These are phyloP conservation scores for Cinnamomum chago DNA, from an alignment of 164 flowering plant genomes.

Conservation along the genomic window DNA sequence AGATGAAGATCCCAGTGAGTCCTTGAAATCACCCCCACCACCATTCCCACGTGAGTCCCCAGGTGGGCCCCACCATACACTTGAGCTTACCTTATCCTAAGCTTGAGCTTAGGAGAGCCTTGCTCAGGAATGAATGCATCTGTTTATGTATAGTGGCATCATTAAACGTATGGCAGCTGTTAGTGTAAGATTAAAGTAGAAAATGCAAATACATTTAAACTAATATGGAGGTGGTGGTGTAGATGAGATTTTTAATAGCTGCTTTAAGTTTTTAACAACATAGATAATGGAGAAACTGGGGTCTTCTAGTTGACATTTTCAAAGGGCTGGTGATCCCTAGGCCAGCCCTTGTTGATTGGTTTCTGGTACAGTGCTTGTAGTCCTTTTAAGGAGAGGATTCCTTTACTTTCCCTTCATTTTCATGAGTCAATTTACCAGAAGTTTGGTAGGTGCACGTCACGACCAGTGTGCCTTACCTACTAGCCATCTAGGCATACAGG, in stretches of 20 bases:
- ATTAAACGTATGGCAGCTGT: neutral
- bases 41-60: too few species aligned
- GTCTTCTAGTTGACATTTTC: conserved; percentile 42
- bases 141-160: neutral
- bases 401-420: neutral
- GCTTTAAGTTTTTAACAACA: neutral
- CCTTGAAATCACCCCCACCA: too few species aligned
- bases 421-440: neutral
- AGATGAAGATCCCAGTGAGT: too few species aligned
- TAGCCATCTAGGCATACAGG: neutral
- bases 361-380: conserved; percentile 34
- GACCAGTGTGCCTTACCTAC: too few species aligned
- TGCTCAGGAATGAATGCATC: too few species aligned
- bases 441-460: neutral
- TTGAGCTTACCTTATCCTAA: too few species aligned
- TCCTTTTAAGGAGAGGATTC: conserved; percentile 15
- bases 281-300: conserved; percentile 8
- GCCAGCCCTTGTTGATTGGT: conserved; percentile 21
- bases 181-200: neutral
- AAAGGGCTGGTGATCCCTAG: conserved; percentile 27
- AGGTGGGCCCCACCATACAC: too few species aligned
- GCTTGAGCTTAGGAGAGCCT: too few species aligned
- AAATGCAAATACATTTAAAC: neutral
- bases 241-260: neutral
- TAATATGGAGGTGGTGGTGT: neutral